Evolutionary conservation across 2,329 filamentous ascomycete genomes (phyloP).

Genomic region (Penicillium sp.): DNA sequence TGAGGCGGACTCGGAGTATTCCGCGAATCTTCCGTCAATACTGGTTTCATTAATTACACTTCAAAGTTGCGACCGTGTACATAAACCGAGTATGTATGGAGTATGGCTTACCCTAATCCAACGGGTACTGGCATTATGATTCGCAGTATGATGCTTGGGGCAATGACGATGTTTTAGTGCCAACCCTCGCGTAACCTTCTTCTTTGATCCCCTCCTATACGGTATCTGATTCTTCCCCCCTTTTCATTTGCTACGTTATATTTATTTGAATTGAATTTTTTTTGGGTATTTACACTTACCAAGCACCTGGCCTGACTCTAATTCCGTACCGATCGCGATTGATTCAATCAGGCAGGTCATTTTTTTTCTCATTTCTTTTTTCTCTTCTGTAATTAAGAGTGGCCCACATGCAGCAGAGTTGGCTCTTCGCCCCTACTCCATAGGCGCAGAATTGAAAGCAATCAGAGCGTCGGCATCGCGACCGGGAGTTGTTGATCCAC

Average conservation of each 20-base stretch:
- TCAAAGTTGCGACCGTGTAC: background rate
- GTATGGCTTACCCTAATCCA: too few relatives aligned
- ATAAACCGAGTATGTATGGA: too few relatives aligned
- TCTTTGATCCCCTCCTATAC: slow-evolving; percentile 7
- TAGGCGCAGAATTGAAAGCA: background rate
- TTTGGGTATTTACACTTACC: too few relatives aligned
- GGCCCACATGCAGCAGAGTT: background rate
- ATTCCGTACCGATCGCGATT: slow-evolving; percentile 17
- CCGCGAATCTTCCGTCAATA: background rate
- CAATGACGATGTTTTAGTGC: background rate
- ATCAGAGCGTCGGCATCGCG: slow-evolving; percentile 15
- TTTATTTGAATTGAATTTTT: too few relatives aligned
- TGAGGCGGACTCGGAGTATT: background rate
- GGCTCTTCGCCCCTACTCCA: background rate
- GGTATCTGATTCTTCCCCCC: background rate
- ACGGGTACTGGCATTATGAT: background rate
- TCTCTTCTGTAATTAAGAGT: background rate
- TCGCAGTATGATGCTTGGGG: background rate
- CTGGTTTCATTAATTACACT: too few relatives aligned
- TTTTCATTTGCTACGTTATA: slow-evolving; percentile 1
- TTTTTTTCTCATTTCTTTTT: background rate
- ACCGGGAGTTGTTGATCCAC: slow-evolving; percentile 25
- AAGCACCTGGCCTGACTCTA: too few relatives aligned
- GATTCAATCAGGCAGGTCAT: slow-evolving; percentile 20
- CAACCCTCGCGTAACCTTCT: slow-evolving; percentile 28